Base-by-base conservation (phyloP, 2,329 filamentous ascomycete genomes). In the Orbilia ellipsospora region DNA sequence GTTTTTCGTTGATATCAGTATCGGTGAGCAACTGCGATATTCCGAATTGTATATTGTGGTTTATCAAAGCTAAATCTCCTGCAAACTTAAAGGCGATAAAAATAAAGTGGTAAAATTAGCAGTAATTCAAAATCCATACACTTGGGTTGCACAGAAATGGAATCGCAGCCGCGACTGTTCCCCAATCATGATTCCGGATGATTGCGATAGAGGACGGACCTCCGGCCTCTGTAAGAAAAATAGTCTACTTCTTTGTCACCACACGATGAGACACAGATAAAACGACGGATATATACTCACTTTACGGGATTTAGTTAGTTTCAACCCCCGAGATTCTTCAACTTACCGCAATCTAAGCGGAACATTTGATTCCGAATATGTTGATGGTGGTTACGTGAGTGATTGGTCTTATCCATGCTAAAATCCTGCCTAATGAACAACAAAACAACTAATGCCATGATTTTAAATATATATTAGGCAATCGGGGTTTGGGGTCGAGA, bases 191-290 rank as follows among this genome's bases (percentile, higher is more conserved):
- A 18, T 1, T 48, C 5, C 0, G 1, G 5, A 36, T 23, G 31
- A 44, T 16, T 72, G 60, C 26, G 40, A 7, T 12, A 42, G 20
- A 6, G 42, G 44, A 20, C 50, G 48, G 26, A 23, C 20, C 5
- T 72, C 67, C 16, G 67, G 67, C 20, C 59, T 72, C 20, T 72
- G 67, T 72, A 51, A 42, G 66, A 45, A 28, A 48, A 2, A 36
- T 36, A 1, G 3, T 2, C 5, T 36, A 36, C 31, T 10, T 36
- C 10, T 36, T 31, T 31, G 28, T 31, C 28, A 31, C 7, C 28
- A 31, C 7, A 7, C 28, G 42, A 45, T 45, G 13, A 20, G 4
- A 45, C 5, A 10, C 31, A 2, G 16, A 40, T 28, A 10, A 8
- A 36, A 4, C 7, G 26, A 4, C 13, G 2, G 10, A 45, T 45